Evolutionary conservation across 2,329 filamentous ascomycete genomes (phyloP).

Genomic region (Apiospora aurea): DNA sequence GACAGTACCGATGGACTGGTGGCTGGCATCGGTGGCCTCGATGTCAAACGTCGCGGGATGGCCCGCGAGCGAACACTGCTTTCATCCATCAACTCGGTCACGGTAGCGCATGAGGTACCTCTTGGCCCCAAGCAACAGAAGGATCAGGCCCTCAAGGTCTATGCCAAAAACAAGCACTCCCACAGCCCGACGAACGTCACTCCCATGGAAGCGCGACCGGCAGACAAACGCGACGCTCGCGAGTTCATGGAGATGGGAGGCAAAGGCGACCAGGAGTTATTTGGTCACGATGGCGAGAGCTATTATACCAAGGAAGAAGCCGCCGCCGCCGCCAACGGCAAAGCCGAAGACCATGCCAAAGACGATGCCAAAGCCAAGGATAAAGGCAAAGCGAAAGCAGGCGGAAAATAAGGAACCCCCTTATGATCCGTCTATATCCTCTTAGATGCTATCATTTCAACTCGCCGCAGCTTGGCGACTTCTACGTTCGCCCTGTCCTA

Average conservation of each 20-base stretch:
- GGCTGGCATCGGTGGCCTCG: slow-evolving; percentile 81
- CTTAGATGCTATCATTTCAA: not conserved
- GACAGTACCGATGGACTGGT: slow-evolving; percentile 95
- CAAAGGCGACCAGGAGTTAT: slow-evolving; percentile 83
- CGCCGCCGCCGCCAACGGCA: slow-evolving; percentile 34
- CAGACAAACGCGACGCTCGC: slow-evolving; percentile 68
- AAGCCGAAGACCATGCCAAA: slow-evolving; percentile 31
- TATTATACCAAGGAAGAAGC: slow-evolving; percentile 55
- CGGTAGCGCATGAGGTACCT: slow-evolving; percentile 58
- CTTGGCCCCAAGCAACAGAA: slow-evolving; percentile 64
- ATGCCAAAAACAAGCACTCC: slow-evolving; percentile 70
- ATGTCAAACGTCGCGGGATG: slow-evolving; percentile 83
- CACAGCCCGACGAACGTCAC: slow-evolving; percentile 51
- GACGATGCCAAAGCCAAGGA: not conserved
- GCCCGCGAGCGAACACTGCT: slow-evolving; percentile 85
- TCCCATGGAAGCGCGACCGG: slow-evolving; percentile 69
- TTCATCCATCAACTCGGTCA: slow-evolving; percentile 79
- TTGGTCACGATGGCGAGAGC: slow-evolving; percentile 65
- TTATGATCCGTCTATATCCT: not conserved
- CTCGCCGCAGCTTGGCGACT: not conserved
- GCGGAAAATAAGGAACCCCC: not conserved
- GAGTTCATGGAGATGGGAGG: slow-evolving; percentile 89
- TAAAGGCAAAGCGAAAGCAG: slow-evolving; percentile 3
- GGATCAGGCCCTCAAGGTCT: slow-evolving; percentile 73
- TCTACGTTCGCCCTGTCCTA: not conserved